Percentiles rank a stretch among this genome's conserved stretches.
These are phyloP conservation scores for Botrytis fabae DNA, from an alignment of 2,329 filamentous ascomycete species.

Conservation along the genomic window DNA sequence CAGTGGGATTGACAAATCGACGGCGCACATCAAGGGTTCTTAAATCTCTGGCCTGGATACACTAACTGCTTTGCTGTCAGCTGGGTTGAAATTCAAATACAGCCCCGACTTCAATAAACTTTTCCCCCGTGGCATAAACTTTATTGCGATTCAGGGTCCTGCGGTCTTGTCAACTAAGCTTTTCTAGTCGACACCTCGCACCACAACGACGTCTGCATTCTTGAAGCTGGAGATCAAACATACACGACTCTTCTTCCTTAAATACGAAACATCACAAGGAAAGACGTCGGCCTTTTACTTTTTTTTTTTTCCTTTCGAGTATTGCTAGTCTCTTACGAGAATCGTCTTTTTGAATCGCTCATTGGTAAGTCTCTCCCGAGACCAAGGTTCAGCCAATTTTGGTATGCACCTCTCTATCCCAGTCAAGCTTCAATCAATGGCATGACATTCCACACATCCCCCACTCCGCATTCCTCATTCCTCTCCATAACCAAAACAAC, in stretches of 20 bases:
- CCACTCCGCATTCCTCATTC: constrained; percentile 15
- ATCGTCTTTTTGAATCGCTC: neutral
- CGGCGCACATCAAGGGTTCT: constrained; percentile 5
- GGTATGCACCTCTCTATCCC: constrained; percentile 9
- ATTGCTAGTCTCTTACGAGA: neutral
- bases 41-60: constrained; percentile 7
- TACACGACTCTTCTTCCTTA: neutral
- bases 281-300: neutral
- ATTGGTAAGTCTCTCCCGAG: constrained; percentile 20
- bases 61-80: constrained; percentile 20
- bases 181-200: neutral
- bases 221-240: neutral
- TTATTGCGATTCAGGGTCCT: constrained; percentile 13
- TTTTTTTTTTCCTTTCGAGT: neutral
- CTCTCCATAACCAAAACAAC: constrained; percentile 17
- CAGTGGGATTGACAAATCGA: constrained; percentile 19
- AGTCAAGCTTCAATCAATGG: constrained; percentile 10
- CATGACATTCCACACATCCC: constrained; percentile 20
- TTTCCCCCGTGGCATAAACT: constrained; percentile 15
- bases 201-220: constrained; percentile 2
- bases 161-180: neutral
- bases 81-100: constrained; percentile 4
- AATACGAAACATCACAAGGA: constrained; percentile 2
- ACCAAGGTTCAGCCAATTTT: constrained; percentile 21
- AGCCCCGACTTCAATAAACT: constrained; percentile 5